Percentiles rank a stretch among this genome's conserved stretches.
phyloP scores from a whole-genome alignment of 2,329 filamentous ascomycete species.

The Fusarium papillatum region DNA sequence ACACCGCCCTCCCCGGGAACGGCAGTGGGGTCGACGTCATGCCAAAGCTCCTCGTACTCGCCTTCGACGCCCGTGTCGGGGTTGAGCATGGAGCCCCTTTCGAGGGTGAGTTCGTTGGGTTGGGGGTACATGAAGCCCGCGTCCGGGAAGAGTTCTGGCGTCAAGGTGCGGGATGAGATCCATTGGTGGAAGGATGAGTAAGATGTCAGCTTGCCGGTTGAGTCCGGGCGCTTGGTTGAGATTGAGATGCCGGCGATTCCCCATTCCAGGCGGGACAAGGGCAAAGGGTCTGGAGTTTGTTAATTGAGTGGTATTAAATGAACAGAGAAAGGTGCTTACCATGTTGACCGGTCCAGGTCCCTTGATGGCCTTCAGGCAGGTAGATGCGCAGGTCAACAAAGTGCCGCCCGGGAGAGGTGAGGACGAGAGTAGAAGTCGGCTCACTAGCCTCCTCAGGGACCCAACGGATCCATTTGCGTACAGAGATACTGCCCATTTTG shows the following conservation, averaged over 20 bases:
- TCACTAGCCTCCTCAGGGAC: conserved; percentile 65
- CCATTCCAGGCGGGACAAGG: conserved; percentile 68
- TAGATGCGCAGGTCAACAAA: conserved; percentile 75
- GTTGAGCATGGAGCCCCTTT: conserved; percentile 72
- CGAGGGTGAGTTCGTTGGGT: conserved; percentile 59
- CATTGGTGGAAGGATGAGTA: conserved; percentile 69
- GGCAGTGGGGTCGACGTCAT: conserved; percentile 55
- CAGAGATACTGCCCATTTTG: conserved; percentile 65
- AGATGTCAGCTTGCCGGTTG: conserved; percentile 41
- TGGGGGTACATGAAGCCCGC: conserved; percentile 68
- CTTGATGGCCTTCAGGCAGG: conserved; percentile 39
- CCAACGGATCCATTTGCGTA: conserved; percentile 72
- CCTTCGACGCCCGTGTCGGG: conserved; percentile 63
- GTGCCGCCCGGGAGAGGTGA: conserved; percentile 68
- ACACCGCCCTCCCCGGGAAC: conserved; percentile 13
- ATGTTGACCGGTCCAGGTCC: conserved; percentile 32
- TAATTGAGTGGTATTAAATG: neutral
- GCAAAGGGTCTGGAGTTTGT: conserved; percentile 32
- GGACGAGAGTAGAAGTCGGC: conserved; percentile 74
- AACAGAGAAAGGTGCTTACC: conserved; percentile 12
- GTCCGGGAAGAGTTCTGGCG: conserved; percentile 59
- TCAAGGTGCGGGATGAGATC: conserved; percentile 66
- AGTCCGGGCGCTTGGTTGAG: conserved; percentile 46
- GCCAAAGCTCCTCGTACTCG: conserved; percentile 78
- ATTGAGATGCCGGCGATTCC: conserved; percentile 71